Evolutionary conservation across 495 filamentous ascomycete species (phyloP).

Genomic region (Penicillium dipodomyicola): DNA sequence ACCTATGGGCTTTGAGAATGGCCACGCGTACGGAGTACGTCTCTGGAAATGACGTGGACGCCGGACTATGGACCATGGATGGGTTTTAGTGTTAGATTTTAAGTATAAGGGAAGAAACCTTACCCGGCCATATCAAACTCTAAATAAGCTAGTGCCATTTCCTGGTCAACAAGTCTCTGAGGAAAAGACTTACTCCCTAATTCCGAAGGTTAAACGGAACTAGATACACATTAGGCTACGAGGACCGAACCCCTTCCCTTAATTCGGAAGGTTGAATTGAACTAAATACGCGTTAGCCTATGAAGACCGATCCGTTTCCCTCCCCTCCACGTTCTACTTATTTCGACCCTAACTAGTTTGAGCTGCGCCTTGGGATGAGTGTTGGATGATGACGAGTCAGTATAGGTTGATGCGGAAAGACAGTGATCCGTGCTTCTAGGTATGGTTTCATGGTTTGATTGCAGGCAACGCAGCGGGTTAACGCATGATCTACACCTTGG

Average conservation of each 20-base stretch:
- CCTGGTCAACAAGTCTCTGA: neutral
- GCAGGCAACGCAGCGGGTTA: neutral
- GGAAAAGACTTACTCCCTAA: neutral
- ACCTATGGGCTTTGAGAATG: neutral
- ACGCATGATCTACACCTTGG: neutral
- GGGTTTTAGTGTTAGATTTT: neutral
- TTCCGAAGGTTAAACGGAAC: neutral
- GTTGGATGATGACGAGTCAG: neutral
- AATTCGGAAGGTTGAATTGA: neutral
- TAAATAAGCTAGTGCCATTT: neutral
- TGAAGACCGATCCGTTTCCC: neutral
- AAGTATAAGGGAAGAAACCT: neutral
- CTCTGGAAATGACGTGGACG: neutral
- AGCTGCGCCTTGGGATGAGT: neutral
- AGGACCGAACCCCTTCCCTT: neutral
- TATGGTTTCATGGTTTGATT: constrained; percentile 1
- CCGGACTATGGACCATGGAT: neutral
- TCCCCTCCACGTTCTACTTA: neutral
- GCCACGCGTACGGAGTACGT: neutral
- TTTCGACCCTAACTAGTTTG: neutral
- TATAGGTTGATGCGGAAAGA: neutral
- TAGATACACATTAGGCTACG: neutral
- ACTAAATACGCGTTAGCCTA: neutral
- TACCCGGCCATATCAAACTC: constrained; percentile 5
- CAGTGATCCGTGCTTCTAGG: neutral